Evolutionary conservation across 1,284 basidiomycete genomes (phyloP).

Genomic region (Athelia psychrophila): DNA sequence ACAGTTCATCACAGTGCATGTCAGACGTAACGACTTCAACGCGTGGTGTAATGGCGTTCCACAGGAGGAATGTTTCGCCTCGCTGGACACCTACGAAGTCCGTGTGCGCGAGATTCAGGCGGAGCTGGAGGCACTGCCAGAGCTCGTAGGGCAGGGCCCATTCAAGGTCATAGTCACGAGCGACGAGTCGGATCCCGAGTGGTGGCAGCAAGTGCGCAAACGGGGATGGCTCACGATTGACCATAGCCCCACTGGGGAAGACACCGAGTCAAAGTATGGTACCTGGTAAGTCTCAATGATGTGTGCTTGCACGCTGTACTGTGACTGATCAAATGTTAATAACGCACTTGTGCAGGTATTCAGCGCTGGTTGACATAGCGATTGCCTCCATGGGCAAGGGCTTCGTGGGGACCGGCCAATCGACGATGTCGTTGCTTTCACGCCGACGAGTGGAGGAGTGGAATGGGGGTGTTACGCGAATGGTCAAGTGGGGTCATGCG

Average conservation of each 20-base stretch:
- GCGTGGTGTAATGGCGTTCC: conserved; percentile 26
- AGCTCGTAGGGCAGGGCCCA: conserved; percentile 14
- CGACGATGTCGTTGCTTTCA: conserved; percentile 40
- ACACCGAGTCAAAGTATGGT: conserved; percentile 21
- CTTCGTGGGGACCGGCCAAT: conserved; percentile 45
- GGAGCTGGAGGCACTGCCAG: conserved; percentile 25
- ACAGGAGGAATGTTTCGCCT: conserved; percentile 36
- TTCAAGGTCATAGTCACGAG: conserved; percentile 23
- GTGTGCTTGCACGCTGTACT: too few species aligned
- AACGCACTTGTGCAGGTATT: conserved; percentile 22
- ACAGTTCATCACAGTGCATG: conserved; percentile 45
- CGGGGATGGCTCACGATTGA: conserved; percentile 38
- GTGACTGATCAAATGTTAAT: background rate
- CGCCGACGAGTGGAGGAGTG: conserved; percentile 37
- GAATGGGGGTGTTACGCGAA: conserved; percentile 22
- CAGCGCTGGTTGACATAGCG: conserved; percentile 37
- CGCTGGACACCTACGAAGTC: conserved; percentile 34
- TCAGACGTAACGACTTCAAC: conserved; percentile 45
- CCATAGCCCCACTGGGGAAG: background rate
- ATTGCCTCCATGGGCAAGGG: conserved; percentile 36
- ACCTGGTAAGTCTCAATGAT: conserved; percentile 29
- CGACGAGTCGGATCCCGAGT: conserved; percentile 38
- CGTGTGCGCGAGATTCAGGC: conserved; percentile 36
- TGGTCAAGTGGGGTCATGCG: conserved; percentile 10
- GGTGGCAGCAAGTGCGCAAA: conserved; percentile 34